Base-by-base conservation (phyloP, 1,284 basidiomycete genomes). In the Tausonia pullulans region DNA sequence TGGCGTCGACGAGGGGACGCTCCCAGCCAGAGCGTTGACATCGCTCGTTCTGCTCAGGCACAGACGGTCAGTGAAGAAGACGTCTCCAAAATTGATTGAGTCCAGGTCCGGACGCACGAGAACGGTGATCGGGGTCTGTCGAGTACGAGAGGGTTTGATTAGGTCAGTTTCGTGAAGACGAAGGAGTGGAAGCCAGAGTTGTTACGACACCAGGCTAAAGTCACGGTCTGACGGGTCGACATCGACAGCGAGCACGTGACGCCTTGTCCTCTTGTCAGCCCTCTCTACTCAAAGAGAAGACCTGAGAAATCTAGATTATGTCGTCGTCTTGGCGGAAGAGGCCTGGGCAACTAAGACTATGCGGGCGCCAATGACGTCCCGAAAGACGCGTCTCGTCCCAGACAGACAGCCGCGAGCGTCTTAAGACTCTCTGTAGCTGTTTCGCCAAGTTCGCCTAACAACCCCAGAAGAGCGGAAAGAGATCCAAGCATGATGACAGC, bases 11-110 rank as follows among this genome's bases (percentile, higher is more conserved):
- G 62, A 9, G 8, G 1, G 90, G 84, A 67, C 86, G 86, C 66
- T 90, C 87, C 90, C 89, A 94, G 0, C 87, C 87, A 65, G 83
- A 81, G 74, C 90, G 90, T 71, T 90, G 88, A 71, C 90, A 92
- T 73, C 89, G 84, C 78, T 92, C 89, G 64, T 88, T 81, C 40
- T 93, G 79, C 14, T 27, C 27, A 27, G 27, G 27, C 27, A 27
- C 27, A 27, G 27, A 27, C 27, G 27, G 27, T 27, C 27, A 27
- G 27, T 27, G 27, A 27, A 2, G 27, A 27, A 27, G 27, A 27
- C 27, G 27, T 27, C 27, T 27, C 27, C 27, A 27, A 27, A 27
- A 27, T 27, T 27, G 27, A 27, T 27, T 27, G 27, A 27, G 27
- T 27, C 27, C 27, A 27, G 27, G 27, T 2, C 27, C 27, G 27